Evolutionary conservation across 1,284 basidiomycete genomes (phyloP).

Genomic region (Marasmius sp.): DNA sequence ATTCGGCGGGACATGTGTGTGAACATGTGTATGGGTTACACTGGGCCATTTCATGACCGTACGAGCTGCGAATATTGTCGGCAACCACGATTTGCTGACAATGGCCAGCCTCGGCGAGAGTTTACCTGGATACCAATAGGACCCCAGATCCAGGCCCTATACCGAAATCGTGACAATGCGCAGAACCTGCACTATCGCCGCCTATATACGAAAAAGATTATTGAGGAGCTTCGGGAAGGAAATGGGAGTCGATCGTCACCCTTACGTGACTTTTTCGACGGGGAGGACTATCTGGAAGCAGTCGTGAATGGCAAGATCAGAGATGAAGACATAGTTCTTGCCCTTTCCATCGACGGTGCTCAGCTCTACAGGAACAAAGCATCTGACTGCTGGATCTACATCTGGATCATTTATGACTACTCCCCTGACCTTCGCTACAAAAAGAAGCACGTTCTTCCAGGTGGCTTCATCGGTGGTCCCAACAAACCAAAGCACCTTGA

Average conservation of each 20-base stretch:
- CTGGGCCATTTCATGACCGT: constrained; percentile 21
- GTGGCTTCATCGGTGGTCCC: constrained; percentile 27
- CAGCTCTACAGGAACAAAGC: constrained; percentile 28
- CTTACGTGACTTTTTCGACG: constrained; percentile 13
- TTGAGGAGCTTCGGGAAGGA: constrained; percentile 10
- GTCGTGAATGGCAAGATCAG: constrained; percentile 18
- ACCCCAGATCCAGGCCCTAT: constrained; percentile 23
- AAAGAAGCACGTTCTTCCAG: constrained; percentile 25
- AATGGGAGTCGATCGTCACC: constrained; percentile 12
- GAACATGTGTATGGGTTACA: constrained; percentile 26
- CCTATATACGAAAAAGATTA: neutral
- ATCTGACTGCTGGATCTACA: constrained; percentile 32
- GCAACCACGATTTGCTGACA: constrained; percentile 20
- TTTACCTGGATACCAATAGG: constrained; percentile 21
- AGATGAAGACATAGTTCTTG: constrained; percentile 21
- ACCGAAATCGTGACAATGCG: constrained; percentile 13
- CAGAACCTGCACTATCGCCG: constrained; percentile 19
- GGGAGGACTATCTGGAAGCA: constrained; percentile 17
- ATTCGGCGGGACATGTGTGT: constrained; percentile 30
- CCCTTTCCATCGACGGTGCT: constrained; percentile 31
- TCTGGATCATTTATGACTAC: constrained; percentile 29
- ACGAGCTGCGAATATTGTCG: constrained; percentile 22
- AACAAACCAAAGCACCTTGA: constrained; percentile 29
- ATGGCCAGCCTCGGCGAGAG: constrained; percentile 6
- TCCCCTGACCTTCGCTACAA: constrained; percentile 26